A percentile compares a stretch with the other conserved stretches of the same genome.
Conservation (phyloP, 2,329 filamentous ascomycete genomes). For the Diplodia sapinea region DNA sequence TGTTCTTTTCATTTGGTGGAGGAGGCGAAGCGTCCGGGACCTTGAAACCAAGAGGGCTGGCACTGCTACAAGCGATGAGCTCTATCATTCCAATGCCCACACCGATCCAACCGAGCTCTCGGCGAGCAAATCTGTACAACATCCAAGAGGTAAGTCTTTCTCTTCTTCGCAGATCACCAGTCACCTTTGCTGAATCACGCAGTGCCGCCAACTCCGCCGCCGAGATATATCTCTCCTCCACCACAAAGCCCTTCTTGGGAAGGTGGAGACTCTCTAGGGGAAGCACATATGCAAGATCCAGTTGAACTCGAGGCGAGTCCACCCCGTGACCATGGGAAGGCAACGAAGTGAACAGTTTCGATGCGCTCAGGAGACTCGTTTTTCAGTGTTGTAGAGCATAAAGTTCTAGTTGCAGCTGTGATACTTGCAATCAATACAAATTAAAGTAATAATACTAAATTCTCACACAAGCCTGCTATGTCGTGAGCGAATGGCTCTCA, state of each 20-base stretch:
- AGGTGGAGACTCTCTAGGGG: background rate
- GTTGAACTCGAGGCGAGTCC: background rate
- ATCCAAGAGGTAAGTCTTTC: background rate
- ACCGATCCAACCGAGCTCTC: background rate
- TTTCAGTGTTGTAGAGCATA: too few species aligned
- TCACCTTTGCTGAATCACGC: background rate
- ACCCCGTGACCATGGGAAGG: too few species aligned
- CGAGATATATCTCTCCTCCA: background rate
- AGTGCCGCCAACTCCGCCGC: background rate
- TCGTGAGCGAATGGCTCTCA: too few species aligned
- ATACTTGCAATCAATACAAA: too few species aligned
- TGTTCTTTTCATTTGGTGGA: background rate
- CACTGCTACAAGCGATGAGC: background rate
- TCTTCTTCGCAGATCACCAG: background rate
- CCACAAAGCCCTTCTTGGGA: background rate
- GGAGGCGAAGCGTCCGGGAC: background rate
- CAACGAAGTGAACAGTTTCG: too few species aligned
- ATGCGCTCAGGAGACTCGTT: too few species aligned
- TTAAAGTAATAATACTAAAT: too few species aligned
- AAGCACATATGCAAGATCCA: background rate
- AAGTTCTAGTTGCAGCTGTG: too few species aligned
- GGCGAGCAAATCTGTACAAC: background rate
- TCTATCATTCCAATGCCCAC: background rate
- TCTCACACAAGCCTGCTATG: too few species aligned
- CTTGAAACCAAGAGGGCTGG: background rate